Evolutionary conservation across 352 stramenopile genomes (phyloP).

Genomic region (Halophytophthora batemanensis): DNA sequence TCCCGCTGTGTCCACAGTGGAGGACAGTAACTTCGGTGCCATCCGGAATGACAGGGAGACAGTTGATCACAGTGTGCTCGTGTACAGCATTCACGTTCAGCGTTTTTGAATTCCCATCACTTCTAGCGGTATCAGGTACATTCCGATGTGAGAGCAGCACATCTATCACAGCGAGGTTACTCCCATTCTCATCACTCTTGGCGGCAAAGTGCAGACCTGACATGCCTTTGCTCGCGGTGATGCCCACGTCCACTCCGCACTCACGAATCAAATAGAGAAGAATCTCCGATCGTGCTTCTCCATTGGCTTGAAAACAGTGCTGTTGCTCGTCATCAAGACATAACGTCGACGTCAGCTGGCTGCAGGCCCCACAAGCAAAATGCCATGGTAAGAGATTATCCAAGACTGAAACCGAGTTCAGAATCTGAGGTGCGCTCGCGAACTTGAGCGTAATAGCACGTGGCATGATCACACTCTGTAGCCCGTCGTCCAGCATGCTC

Average conservation of each 20-base stretch:
- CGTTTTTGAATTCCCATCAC: neutral
- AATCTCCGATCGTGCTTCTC: constrained; percentile 31
- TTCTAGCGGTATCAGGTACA: neutral
- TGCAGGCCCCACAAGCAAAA: constrained; percentile 55
- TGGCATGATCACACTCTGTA: constrained; percentile 31
- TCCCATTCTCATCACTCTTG: constrained; percentile 48
- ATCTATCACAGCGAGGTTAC: constrained; percentile 47
- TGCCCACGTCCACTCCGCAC: constrained; percentile 33
- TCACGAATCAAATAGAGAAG: constrained; percentile 32
- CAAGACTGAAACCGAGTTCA: constrained; percentile 22
- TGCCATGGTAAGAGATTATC: constrained; percentile 56
- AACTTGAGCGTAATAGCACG: constrained; percentile 34
- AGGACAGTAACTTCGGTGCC: constrained; percentile 18
- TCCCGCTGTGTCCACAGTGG: constrained; percentile 10
- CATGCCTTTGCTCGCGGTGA: constrained; percentile 26
- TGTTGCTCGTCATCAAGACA: constrained; percentile 55
- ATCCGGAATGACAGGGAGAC: constrained; percentile 29
- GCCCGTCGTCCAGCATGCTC: constrained; percentile 39
- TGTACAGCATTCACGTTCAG: constrained; percentile 57
- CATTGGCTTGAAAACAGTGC: constrained; percentile 35
- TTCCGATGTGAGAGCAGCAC: constrained; percentile 30
- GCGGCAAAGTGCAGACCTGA: constrained; percentile 43
- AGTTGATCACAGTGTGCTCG: constrained; percentile 49
- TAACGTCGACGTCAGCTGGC: constrained; percentile 28
- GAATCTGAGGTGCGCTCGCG: constrained; percentile 28